Conservation (phyloP, 2,329 filamentous ascomycete species). For the Periconia digitata region DNA sequence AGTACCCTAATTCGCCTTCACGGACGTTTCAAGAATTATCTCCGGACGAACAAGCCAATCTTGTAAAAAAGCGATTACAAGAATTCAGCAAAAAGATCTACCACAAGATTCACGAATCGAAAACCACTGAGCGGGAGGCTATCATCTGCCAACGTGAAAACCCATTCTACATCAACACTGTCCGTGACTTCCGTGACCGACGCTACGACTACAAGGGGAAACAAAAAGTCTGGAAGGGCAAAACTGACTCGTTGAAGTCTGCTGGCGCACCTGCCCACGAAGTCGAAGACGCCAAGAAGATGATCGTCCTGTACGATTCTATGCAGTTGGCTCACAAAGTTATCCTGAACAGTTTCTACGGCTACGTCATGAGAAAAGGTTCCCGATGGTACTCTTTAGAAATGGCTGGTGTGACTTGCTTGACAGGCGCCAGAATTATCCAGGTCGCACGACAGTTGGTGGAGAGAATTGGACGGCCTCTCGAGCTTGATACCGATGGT, state of each 20-base stretch:
- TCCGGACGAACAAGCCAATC: slow-evolving; percentile 75
- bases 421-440: slow-evolving; percentile 95
- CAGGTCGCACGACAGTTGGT: slow-evolving; percentile 93
- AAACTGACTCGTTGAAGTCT: slow-evolving; percentile 82
- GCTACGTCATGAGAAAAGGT: slow-evolving; percentile 98
- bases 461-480: slow-evolving; percentile 85
- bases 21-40: slow-evolving; percentile 80
- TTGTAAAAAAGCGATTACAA: slow-evolving; percentile 84
- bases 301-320: slow-evolving; percentile 95
- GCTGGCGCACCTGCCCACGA: slow-evolving; percentile 75
- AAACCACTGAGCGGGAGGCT: slow-evolving; percentile 88
- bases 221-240: slow-evolving; percentile 98
- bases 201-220: slow-evolving; percentile 98
- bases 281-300: slow-evolving; percentile 95
- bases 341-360: slow-evolving; percentile 98
- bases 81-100: slow-evolving; percentile 98
- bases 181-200: slow-evolving; percentile 93
- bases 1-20: slow-evolving; percentile 67
- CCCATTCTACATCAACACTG: slow-evolving; percentile 96
- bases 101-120: slow-evolving; percentile 96
- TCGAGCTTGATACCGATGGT: slow-evolving; percentile 96
- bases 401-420: slow-evolving; percentile 97
- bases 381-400: slow-evolving; percentile 99
- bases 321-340: slow-evolving; percentile 97
- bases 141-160: slow-evolving; percentile 99